These are phyloP conservation scores for Dactylis glomerata DNA, from an alignment of 176 grass and related monocot genomes.

Conservation along the genomic window DNA sequence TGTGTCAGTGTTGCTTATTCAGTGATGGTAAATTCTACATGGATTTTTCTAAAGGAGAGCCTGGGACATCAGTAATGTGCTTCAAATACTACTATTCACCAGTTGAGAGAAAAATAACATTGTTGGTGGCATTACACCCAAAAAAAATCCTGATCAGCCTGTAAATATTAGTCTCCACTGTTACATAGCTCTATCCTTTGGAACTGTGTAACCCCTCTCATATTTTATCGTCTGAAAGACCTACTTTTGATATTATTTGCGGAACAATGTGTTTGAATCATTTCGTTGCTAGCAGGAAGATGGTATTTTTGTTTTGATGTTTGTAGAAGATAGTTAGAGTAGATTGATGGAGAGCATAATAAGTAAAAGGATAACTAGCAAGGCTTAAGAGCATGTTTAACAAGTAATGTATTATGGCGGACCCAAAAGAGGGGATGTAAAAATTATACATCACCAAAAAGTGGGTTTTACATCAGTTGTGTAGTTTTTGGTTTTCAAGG, in stretches of 20 bases:
- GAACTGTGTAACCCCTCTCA: not conserved
- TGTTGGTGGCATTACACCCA: not conserved
- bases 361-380: no score
- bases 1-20: constrained; percentile 33
- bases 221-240: not conserved
- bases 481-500: no score
- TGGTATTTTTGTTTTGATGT: no score
- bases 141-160: not conserved
- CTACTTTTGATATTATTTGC: not conserved
- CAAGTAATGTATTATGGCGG: no score
- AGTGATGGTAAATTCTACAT: not conserved
- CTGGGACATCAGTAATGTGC: not conserved
- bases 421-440: no score
- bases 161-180: not conserved
- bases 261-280: not conserved
- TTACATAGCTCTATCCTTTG: not conserved
- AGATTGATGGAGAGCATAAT: no score
- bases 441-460: no score
- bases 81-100: not conserved
- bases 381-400: no score
- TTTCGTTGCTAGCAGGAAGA: not conserved
- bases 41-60: not conserved
- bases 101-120: not conserved
- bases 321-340: no score
- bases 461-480: no score